Evolutionary conservation across 78 protist species (phyloP).

Genomic region (Ministeria vibrans): DNA sequence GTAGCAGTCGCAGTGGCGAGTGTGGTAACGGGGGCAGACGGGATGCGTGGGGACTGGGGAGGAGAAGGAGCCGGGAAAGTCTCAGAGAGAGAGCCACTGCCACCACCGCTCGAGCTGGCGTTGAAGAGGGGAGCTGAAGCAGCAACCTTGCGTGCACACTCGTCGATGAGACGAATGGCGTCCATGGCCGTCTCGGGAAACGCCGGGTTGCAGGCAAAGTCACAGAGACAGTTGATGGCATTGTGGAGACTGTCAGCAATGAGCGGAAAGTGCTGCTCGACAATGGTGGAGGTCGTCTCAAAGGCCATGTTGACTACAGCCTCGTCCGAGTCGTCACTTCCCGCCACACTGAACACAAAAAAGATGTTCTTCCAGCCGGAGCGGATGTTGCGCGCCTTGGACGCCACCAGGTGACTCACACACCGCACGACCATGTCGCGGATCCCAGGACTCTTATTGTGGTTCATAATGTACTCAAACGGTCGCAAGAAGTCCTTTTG

Average conservation of each 20-base stretch:
- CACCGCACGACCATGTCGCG: slow-evolving; percentile 59
- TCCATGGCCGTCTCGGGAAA: background rate
- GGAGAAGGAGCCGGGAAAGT: too few relatives aligned
- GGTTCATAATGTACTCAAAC: slow-evolving; percentile 68
- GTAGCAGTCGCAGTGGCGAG: too few relatives aligned
- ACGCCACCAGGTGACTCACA: slow-evolving; percentile 30
- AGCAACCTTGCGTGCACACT: slow-evolving; percentile 1
- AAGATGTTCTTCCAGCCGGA: slow-evolving; percentile 93
- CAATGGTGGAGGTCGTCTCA: slow-evolving; percentile 42
- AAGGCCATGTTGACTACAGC: slow-evolving; percentile 45
- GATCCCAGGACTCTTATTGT: background rate
- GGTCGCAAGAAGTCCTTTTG: slow-evolving; percentile 93
- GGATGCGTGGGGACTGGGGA: background rate
- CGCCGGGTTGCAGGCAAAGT: slow-evolving; percentile 58
- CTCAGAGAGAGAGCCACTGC: too few relatives aligned
- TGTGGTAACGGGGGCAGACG: background rate
- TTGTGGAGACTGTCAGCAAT: slow-evolving; percentile 58
- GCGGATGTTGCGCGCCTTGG: slow-evolving; percentile 54
- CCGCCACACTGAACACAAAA: slow-evolving; percentile 42
- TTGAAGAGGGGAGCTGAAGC: slow-evolving; percentile 14
- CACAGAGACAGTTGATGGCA: slow-evolving; percentile 71
- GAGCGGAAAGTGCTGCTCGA: slow-evolving; percentile 39
- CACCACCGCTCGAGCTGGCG: too few relatives aligned
- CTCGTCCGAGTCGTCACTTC: slow-evolving; percentile 35
- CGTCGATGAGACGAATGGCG: slow-evolving; percentile 1